phyloP scores from a whole-genome alignment of 305 asterid genomes.

The Plantago coronopus region DNA sequence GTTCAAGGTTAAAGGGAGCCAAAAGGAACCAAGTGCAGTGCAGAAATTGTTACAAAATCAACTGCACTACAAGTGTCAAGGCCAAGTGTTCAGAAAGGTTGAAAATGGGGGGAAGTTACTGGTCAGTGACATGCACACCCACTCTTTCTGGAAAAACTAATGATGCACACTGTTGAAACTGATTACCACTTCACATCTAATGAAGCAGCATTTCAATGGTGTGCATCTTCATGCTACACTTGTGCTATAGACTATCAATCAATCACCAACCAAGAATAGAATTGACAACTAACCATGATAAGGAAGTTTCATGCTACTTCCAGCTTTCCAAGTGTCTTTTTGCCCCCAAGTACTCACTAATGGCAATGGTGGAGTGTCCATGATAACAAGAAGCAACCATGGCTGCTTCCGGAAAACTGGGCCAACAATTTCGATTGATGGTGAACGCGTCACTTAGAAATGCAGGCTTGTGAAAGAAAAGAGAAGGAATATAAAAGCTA shows the following conservation, averaged over 20 bases:
- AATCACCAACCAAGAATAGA: not conserved
- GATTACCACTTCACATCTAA: not conserved
- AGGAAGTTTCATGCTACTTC: not conserved
- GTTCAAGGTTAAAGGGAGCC: too few species aligned
- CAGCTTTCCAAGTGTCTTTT: conserved; percentile 17
- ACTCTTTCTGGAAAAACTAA: conserved; percentile 6
- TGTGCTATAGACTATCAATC: conserved; percentile 1
- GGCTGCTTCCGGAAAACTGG: not conserved
- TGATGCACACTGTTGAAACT: conserved; percentile 13
- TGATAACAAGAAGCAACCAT: conserved; percentile 10
- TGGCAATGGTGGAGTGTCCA: conserved; percentile 19
- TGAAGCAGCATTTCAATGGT: not conserved
- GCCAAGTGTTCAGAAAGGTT: too few species aligned
- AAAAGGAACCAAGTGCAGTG: too few species aligned
- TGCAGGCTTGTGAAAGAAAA: not conserved
- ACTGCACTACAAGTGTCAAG: too few species aligned
- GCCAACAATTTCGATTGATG: not conserved
- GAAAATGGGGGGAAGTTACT: not conserved
- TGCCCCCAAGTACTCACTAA: conserved; percentile 6
- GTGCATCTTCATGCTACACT: conserved; percentile 11
- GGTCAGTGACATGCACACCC: not conserved
- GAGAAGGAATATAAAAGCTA: not conserved
- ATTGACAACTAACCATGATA: not conserved
- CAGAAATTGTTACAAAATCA: too few species aligned
- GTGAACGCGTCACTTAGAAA: not conserved